phyloP scores from a whole-genome alignment of 2,329 filamentous ascomycete species.

The Herpomyces periplanetae region DNA sequence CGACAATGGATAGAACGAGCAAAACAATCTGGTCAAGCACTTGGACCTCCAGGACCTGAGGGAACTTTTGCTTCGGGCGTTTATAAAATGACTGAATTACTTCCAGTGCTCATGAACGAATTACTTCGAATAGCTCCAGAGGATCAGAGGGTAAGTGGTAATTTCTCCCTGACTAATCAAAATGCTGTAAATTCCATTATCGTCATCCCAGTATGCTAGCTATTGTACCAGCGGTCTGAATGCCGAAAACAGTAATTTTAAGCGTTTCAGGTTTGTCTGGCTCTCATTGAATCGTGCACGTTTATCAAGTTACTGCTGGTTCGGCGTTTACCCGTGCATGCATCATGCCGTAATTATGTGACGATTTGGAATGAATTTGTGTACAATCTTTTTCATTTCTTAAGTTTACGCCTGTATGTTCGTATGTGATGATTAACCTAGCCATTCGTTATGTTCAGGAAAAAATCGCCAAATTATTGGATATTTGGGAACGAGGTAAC shows the following conservation, averaged over 20 bases:
- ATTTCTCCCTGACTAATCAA: too few relatives aligned
- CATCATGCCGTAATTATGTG: too few relatives aligned
- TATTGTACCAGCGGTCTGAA: not conserved
- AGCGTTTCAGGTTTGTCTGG: not conserved
- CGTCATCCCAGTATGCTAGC: not conserved
- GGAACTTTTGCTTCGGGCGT: conserved; percentile 83
- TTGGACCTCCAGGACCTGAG: conserved; percentile 39
- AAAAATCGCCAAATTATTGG: conserved; percentile 74
- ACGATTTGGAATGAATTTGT: conserved; percentile 7
- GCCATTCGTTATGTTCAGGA: conserved; percentile 21
- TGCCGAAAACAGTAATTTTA: conserved; percentile 4
- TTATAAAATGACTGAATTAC: conserved; percentile 73
- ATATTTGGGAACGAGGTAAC: conserved; percentile 86
- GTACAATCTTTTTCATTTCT: conserved; percentile 7
- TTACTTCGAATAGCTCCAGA: conserved; percentile 53
- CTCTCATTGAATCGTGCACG: not conserved
- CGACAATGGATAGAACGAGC: conserved; percentile 94
- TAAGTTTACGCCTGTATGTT: conserved; percentile 4
- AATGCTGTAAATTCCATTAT: conserved; percentile 11
- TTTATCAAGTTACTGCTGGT: too few relatives aligned
- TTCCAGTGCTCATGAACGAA: conserved; percentile 79
- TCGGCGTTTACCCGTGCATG: too few relatives aligned
- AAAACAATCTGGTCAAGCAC: conserved; percentile 34
- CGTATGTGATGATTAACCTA: conserved; percentile 11
- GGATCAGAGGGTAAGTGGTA: conserved; percentile 97